Base-by-base conservation (phyloP, 441 rosid species). In the Populus trichocarpa region DNA sequence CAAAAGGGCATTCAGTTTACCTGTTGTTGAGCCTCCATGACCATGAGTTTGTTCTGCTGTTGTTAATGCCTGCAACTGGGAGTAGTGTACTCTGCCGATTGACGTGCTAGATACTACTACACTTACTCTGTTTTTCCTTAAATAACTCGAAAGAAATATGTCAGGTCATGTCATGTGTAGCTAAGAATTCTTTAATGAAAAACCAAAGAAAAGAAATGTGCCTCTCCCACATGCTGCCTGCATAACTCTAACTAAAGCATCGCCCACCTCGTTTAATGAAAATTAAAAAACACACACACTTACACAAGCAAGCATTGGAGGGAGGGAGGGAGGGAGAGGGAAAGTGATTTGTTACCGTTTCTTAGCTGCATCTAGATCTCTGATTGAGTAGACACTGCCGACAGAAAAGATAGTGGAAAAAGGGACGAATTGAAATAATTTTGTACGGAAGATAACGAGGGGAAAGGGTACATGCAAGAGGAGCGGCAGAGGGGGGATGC, bases 341-440 rank as follows among this genome's bases (percentile, higher is more conserved):
- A 83, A 66, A 86, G 77, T 25, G 81, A 86, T 23, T 67, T 28
- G 40, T 80, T 78, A 82, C 83, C 80, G n/a, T 72, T 80, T 65
- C 23, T 23, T 38, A 16, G 77, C 61, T 53, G 74, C 77, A 76
- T 46, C 33, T 2, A 36, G 36, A 30, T 40, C 50, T 40, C 38
- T 75, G 71, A 74, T 18, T 42, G 70, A 66, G 76, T 57, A 71
- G 66, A 46, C 57, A 42, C 46, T 33, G 70, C 75, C 77, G 69
- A 76, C 42, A 75, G 72, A 68, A 72, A 57, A 6, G 68, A 71
- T 8, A 18, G 72, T 14, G 63, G 70, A 71, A 50, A 76, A 69
- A 75, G 63, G 32, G 70, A 32, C 0, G 65, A 75, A 63, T 38
- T 10, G 71, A 81, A 59, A 74, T 78, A 26, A 50, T 68, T 82